Evolutionary conservation across 306 rosid species (phyloP).

Genomic region (Begonia fuchsioides): DNA sequence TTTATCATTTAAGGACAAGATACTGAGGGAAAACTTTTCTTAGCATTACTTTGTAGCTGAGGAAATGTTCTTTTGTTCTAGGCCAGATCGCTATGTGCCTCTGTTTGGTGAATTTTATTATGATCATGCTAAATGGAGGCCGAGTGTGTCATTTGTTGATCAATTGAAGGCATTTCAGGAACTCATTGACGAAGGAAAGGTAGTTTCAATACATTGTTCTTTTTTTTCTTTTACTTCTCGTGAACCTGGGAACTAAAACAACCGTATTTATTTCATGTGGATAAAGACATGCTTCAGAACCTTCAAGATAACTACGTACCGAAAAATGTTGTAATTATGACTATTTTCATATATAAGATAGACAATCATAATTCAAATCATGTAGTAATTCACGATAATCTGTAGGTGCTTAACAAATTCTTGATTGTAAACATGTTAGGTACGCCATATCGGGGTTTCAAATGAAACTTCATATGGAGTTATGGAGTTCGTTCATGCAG

Average conservation of each 20-base stretch:
- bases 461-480: conserved; percentile 95
- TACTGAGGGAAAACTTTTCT: no score
- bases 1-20: no score
- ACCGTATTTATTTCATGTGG: no score
- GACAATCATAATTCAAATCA: no score
- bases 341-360: no score
- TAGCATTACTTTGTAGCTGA: no score
- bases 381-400: no score
- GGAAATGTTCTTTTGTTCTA: conserved; percentile 7
- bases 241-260: no score
- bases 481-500: conserved; percentile 81
- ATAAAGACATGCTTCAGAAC: no score
- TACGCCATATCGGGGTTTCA: conserved; percentile 81
- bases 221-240: no score
- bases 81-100: conserved; percentile 91
- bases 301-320: no score
- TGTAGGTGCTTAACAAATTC: background rate
- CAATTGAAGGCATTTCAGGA: conserved; percentile 84
- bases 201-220: conserved; percentile 8
- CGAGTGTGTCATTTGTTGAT: conserved; percentile 81
- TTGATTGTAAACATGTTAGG: conserved; percentile 22
- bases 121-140: conserved; percentile 76
- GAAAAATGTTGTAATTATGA: no score
- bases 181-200: conserved; percentile 89
- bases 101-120: conserved; percentile 51